Evolutionary conservation across 2,329 filamentous ascomycete genomes (phyloP), one percentile per base, ranked within the genome.

Genomic region (Cytospora chrysosperma): DNA sequence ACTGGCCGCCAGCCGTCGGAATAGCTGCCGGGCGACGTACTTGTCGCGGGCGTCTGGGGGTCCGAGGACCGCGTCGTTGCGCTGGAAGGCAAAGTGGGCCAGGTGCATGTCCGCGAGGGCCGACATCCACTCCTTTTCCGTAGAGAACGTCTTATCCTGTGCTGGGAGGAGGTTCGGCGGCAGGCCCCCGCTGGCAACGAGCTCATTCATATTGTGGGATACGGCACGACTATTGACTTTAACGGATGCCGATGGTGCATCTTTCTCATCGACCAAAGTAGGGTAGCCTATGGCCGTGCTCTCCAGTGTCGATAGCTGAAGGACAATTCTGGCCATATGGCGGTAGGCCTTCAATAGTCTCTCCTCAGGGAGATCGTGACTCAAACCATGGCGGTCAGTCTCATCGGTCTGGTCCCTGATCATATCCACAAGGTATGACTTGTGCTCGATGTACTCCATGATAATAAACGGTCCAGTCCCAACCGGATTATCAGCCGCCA

Each of bases 381-480:
- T 26, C 13, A 24, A n/a, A 3, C 27, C 27, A 19, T 27, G 40
- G 4, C 34, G 34, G 2, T 17, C 32, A 8, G 6, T n/a, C 17
- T 9, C 28, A 1, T 43, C 43, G 9, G 51, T 21, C 13, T 12
- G 30, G 2, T 58, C 47, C 28, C 5, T 12, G 27, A 58, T 54
- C 17, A 62, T 34, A 13, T 63, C n/a, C 2, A 47, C 28, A 21
- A 63, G 49, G 27, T 4, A 53, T 8, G 26, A 19, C 6, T 32
- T 28, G 72, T 74, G 70, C 3, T 74, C 67, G 50, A 75, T 69
- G 49, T 75, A 75, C 2, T 77, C 71, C 71, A 77, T 77, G 30
- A 78, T 75, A 27, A 77, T 75, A 50, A 76, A 76, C 0, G 75
- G 74, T 0, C 76, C 75, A 12, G 76, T 62, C 0, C 73, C 72